Percentiles rank a stretch among this genome's conserved stretches.
Evolutionary conservation across 495 filamentous ascomycete species (phyloP).

Genomic region (Penicillium bialowiezense): DNA sequence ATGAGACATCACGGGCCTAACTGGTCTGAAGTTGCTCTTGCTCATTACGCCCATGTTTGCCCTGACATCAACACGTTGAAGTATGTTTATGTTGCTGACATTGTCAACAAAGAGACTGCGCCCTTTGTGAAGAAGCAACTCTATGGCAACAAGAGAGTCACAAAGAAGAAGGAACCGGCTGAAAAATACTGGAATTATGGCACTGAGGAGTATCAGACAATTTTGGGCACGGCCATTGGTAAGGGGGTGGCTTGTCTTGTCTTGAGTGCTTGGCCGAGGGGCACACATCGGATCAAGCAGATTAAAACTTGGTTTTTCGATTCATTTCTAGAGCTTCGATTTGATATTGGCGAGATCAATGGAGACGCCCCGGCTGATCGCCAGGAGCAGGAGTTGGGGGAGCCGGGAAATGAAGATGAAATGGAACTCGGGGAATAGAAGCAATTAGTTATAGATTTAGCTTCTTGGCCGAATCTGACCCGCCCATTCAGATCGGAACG

Average conservation of each 20-base stretch:
- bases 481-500: too few species aligned
- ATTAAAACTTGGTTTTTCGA: not conserved
- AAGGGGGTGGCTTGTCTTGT: not conserved
- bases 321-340: not conserved
- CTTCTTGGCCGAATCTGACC: too few species aligned
- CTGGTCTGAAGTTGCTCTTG: not conserved
- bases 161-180: not conserved
- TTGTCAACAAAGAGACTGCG: not conserved
- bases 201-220: not conserved
- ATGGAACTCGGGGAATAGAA: too few species aligned
- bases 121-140: not conserved
- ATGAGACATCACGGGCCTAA: not conserved
- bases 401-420: too few species aligned
- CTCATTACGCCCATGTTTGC: not conserved
- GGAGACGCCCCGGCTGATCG: too few species aligned
- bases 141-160: not conserved
- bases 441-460: too few species aligned
- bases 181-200: not conserved
- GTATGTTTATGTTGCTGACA: not conserved
- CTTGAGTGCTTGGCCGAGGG: not conserved
- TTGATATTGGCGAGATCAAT: not conserved
- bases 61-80: not conserved
- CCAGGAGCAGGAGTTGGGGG: too few species aligned
- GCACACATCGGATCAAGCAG: not conserved
- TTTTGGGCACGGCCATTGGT: not conserved